These are phyloP conservation scores for Cryptococcus sp. DNA, from an alignment of 1,284 basidiomycete genomes.

Conservation along the genomic window DNA sequence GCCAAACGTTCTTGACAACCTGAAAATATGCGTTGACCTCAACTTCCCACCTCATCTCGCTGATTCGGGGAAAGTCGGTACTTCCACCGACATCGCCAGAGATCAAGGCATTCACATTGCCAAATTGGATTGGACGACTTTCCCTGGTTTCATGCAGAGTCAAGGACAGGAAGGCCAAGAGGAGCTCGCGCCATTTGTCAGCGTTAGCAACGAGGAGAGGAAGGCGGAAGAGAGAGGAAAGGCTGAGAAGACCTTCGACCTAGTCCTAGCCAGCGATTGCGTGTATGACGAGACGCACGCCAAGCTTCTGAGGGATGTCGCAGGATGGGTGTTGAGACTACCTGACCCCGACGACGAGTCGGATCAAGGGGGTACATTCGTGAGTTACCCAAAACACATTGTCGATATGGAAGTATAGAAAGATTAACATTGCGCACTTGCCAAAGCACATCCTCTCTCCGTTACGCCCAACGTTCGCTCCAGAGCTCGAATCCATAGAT, in stretches of 20 bases:
- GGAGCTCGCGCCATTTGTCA: constrained; percentile 8
- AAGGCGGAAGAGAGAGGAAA: constrained; percentile 8
- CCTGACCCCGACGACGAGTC: constrained; percentile 27
- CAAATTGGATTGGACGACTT: constrained; percentile 70
- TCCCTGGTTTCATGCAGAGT: constrained; percentile 44
- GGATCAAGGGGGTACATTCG: constrained; percentile 47
- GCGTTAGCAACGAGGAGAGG: neutral
- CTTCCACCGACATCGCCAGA: constrained; percentile 7
- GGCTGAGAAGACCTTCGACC: constrained; percentile 40
- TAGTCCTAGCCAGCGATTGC: constrained; percentile 51
- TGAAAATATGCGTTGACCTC: constrained; percentile 64
- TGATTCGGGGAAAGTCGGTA: neutral
- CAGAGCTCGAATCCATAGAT: constrained; percentile 50
- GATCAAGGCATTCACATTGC: constrained; percentile 53
- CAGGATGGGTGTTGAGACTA: constrained; percentile 41
- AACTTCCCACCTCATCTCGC: constrained; percentile 58
- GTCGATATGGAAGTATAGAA: too few species aligned
- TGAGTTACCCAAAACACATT: constrained; percentile 23
- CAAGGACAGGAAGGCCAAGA: constrained; percentile 6
- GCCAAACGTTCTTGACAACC: constrained; percentile 70
- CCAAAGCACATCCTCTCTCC: constrained; percentile 50
- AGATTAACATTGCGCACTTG: too few species aligned
- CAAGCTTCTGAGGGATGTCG: constrained; percentile 45
- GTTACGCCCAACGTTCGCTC: constrained; percentile 50
- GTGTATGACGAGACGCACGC: constrained; percentile 53